Conservation (phyloP, 306 rosid species). For the Quercus dentata region DNA sequence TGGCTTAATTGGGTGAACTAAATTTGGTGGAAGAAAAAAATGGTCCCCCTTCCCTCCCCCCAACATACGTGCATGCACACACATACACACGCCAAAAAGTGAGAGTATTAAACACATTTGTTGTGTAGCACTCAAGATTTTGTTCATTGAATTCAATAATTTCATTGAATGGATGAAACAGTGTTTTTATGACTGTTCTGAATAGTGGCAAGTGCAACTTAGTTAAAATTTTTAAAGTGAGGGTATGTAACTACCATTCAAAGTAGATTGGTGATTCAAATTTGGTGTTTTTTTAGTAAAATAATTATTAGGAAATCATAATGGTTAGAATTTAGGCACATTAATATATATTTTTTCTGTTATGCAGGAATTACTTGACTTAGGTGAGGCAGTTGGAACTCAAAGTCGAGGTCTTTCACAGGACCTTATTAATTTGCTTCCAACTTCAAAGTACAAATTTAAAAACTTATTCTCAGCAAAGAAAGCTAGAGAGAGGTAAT, state of each 20-base stretch:
- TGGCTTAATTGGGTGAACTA: not conserved
- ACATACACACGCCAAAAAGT: not conserved
- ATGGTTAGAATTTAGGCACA: conserved; percentile 9
- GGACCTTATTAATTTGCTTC: conserved; percentile 78
- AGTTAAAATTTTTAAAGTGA: not conserved
- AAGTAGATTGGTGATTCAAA: conserved; percentile 4
- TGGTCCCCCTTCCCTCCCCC: not conserved
- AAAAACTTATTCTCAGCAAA: conserved; percentile 71
- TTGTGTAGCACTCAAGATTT: not conserved
- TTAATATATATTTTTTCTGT: not conserved
- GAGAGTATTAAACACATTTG: not conserved
- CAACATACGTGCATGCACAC: not conserved
- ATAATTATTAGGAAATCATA: conserved; percentile 12
- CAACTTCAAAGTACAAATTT: conserved; percentile 64
- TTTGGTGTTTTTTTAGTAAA: conserved; percentile 4
- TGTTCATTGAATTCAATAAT: not conserved
- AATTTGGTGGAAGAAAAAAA: not conserved
- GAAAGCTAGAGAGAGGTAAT: conserved; percentile 66
- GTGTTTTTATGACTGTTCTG: not conserved
- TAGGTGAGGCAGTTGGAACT: conserved; percentile 88
- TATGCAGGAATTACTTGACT: conserved; percentile 72
- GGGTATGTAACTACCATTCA: not conserved
- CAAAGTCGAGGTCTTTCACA: conserved; percentile 80
- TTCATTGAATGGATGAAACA: not conserved
- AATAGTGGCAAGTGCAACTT: not conserved